Percentiles rank a stretch among this genome's conserved stretches.
Conservation (phyloP, 2,329 filamentous ascomycete genomes). For the Exophiala oligosperma region DNA sequence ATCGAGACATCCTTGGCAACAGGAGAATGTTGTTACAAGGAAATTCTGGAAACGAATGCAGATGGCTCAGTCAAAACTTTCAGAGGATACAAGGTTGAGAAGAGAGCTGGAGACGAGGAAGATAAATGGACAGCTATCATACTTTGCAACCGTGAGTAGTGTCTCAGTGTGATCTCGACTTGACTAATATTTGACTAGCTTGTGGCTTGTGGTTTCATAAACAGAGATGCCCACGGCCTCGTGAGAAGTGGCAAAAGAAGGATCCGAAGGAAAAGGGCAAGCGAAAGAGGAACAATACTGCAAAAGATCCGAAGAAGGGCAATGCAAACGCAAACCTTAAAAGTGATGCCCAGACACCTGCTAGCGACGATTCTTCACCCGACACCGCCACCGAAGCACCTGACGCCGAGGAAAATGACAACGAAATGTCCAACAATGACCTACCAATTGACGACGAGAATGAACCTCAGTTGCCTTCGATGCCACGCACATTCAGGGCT, state of each 20-base stretch:
- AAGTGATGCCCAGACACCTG: conserved; percentile 35
- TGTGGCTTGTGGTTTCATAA: conserved; percentile 96
- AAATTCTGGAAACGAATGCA: conserved; percentile 63
- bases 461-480: conserved; percentile 37
- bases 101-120: conserved; percentile 65
- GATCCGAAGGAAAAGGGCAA: conserved; percentile 41
- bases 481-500: conserved; percentile 45
- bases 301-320: conserved; percentile 34
- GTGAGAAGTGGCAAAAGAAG: conserved; percentile 77
- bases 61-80: conserved; percentile 66
- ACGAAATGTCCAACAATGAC: conserved; percentile 30
- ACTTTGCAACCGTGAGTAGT: conserved; percentile 79
- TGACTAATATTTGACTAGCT: conserved; percentile 49
- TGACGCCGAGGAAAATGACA: conserved; percentile 26
- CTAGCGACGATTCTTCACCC: conserved; percentile 39
- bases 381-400: conserved; percentile 26
- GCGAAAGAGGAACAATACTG: conserved; percentile 29
- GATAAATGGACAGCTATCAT: conserved; percentile 71
- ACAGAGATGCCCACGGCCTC: conserved; percentile 78
- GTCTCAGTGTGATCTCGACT: not conserved
- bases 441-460: conserved; percentile 33
- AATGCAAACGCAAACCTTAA: conserved; percentile 36
- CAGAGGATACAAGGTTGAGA: conserved; percentile 73
- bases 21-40: conserved; percentile 72
- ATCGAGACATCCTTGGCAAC: conserved; percentile 72